phyloP scores from a whole-genome alignment of 768 basidiomycete species.

The Mycena belliarum region DNA sequence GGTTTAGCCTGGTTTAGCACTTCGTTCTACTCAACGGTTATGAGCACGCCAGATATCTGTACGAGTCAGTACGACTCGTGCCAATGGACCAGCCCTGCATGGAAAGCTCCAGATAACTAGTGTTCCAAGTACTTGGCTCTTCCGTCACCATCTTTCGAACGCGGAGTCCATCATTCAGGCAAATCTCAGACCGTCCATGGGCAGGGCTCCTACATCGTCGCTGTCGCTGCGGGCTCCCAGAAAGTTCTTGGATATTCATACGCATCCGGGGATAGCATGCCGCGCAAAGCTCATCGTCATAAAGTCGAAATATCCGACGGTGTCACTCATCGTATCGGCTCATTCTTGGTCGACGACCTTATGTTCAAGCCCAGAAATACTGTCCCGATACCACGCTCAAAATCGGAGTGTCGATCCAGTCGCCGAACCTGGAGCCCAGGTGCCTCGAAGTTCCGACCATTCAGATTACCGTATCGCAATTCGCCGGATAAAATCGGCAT shows the following conservation, averaged over 20 bases:
- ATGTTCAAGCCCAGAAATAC: not conserved
- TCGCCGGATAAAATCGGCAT: too few species aligned
- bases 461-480: too few species aligned
- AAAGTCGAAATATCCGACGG: slow-evolving; percentile 25
- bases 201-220: slow-evolving; percentile 10
- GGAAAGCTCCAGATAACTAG: slow-evolving; percentile 17
- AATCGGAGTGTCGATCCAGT: not conserved
- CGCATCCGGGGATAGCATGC: slow-evolving; percentile 21
- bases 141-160: slow-evolving; percentile 23
- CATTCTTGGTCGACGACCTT: slow-evolving; percentile 14
- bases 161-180: slow-evolving; percentile 2
- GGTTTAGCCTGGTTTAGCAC: too few species aligned
- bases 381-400: not conserved
- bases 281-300: slow-evolving; percentile 24
- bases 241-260: slow-evolving; percentile 23
- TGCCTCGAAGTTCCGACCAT: slow-evolving; percentile 24
- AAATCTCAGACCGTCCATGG: not conserved
- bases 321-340: slow-evolving; percentile 22
- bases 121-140: slow-evolving; percentile 23
- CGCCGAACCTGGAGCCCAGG: not conserved
- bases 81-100: slow-evolving; percentile 15
- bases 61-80: slow-evolving; percentile 20
- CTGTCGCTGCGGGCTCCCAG: not conserved
- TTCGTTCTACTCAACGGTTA: too few species aligned
- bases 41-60: too few species aligned